A percentile compares a stretch with the other conserved stretches of the same genome.
Conservation (phyloP, 805 yeast genomes). For the Cyberlindnera lachancei region DNA sequence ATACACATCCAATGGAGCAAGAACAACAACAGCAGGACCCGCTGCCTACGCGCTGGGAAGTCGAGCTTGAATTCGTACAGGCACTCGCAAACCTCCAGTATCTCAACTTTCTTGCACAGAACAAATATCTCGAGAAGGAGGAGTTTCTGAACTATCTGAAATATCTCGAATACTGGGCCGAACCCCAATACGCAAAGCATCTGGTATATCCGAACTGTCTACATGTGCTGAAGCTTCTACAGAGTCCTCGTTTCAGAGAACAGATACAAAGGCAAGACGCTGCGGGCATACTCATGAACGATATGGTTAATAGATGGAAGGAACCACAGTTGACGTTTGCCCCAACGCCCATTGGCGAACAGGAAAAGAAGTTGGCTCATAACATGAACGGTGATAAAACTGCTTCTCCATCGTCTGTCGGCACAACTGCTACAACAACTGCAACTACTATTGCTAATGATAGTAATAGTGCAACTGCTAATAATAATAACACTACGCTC, state of each 20-base stretch:
- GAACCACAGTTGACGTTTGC: constrained; percentile 22
- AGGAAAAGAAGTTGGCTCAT: too few species aligned
- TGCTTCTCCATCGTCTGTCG: too few species aligned
- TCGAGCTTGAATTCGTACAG: constrained; percentile 91
- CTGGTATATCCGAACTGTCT: constrained; percentile 83
- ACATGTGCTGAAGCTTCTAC: constrained; percentile 52
- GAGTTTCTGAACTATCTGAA: constrained; percentile 68
- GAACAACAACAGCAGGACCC: constrained; percentile 18
- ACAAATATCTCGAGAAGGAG: constrained; percentile 62
- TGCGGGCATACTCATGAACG: constrained; percentile 56
- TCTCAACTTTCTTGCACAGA: constrained; percentile 80
- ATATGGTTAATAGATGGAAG: constrained; percentile 67
- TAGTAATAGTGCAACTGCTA: too few species aligned
- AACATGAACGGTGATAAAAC: too few species aligned
- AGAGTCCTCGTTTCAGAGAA: constrained; percentile 43
- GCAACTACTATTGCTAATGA: too few species aligned
- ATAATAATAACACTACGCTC: too few species aligned
- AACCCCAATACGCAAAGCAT: constrained; percentile 61
- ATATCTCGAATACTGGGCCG: constrained; percentile 81
- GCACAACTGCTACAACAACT: too few species aligned
- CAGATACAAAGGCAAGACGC: constrained; percentile 50
- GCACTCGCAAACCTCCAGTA: constrained; percentile 86
- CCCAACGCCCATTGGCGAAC: constrained; percentile 16
- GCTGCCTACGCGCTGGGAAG: constrained; percentile 80
- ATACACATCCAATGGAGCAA: not conserved